Evolutionary conservation across 305 asterid species (phyloP).

Genomic region (Rubia peregrina): DNA sequence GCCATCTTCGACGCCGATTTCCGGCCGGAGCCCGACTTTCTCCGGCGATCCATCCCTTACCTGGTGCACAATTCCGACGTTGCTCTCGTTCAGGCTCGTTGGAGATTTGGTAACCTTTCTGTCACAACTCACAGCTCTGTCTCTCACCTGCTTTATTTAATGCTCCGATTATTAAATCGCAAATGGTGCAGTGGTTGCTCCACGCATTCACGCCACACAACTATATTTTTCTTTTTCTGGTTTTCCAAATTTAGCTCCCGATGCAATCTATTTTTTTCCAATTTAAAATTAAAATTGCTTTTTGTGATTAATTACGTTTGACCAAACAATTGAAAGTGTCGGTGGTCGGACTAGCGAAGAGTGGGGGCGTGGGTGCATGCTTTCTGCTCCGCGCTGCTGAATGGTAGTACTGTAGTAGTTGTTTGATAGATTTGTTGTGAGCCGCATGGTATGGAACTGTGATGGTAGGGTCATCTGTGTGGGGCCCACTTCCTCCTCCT

Average conservation of each 20-base stretch:
- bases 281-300: no score
- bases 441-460: conserved; percentile 25
- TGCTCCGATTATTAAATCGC: neutral
- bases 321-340: conserved; percentile 26
- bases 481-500: neutral
- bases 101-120: conserved; percentile 65
- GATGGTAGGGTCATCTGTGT: neutral
- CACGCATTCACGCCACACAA: neutral
- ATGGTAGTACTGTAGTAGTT: neutral
- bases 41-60: conserved; percentile 64
- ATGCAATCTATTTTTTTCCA: no score
- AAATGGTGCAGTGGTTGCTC: neutral
- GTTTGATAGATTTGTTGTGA: conserved; percentile 32
- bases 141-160: neutral
- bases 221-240: neutral
- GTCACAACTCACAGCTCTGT: neutral
- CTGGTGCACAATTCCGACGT: conserved; percentile 54
- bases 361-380: neutral
- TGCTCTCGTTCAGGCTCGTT: conserved; percentile 83
- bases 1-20: conserved; percentile 88
- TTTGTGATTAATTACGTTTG: no score
- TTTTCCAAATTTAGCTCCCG: neutral
- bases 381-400: conserved; percentile 8
- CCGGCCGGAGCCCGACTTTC: conserved; percentile 81
- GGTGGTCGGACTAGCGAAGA: conserved; percentile 22